A percentile compares a stretch with the other conserved stretches of the same genome.
Conservation (phyloP, 495 filamentous ascomycete species). For the Copromyces sp. region DNA sequence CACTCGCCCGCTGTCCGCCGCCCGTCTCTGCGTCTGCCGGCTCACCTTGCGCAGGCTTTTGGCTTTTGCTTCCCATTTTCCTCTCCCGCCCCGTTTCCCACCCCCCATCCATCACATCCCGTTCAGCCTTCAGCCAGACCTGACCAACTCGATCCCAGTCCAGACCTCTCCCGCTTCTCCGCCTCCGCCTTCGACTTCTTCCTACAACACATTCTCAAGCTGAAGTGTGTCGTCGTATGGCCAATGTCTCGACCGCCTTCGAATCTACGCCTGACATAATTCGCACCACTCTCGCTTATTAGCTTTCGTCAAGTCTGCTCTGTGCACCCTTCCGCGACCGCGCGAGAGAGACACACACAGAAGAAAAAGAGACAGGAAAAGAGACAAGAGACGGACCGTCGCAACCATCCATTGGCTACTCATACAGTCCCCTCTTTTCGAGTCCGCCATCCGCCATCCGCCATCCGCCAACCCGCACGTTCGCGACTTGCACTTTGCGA, state of each 20-base stretch:
- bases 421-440: background rate
- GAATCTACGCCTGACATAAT: background rate
- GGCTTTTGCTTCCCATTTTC: background rate
- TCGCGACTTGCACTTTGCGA: background rate
- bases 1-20: conserved; percentile 8
- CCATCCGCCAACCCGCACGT: background rate
- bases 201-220: background rate
- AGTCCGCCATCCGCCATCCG: background rate
- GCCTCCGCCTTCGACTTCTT: background rate
- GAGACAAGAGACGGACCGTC: background rate
- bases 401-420: background rate
- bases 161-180: background rate
- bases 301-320: background rate
- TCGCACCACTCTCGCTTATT: background rate
- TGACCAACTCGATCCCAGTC: background rate
- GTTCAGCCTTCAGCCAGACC: background rate
- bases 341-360: background rate
- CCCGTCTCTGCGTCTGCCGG: background rate
- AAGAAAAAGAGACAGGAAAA: background rate
- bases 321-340: background rate
- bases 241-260: background rate
- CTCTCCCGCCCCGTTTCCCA: background rate
- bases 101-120: background rate
- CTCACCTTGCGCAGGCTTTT: conserved; percentile 5
- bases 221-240: background rate